Evolutionary conservation across 352 stramenopile species (phyloP), one percentile per base, ranked within the genome.

Genomic region (Phytophthora aleatoria): DNA sequence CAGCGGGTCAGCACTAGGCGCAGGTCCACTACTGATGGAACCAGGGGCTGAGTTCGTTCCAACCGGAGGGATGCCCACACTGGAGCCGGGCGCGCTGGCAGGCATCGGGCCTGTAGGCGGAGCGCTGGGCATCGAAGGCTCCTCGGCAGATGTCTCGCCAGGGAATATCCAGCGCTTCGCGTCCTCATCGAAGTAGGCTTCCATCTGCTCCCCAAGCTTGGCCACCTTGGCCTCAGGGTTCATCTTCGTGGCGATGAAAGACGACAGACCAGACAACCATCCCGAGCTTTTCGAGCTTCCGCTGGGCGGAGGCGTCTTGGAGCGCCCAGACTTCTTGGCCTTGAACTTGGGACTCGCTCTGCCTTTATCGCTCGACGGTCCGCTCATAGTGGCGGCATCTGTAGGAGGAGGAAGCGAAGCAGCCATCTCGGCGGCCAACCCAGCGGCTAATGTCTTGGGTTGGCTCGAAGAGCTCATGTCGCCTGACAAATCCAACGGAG

Each of bases 111-210:
- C 86, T 9, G 59, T 94, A 1, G 88, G 89, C 9, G 89, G 89
- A 1, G 87, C 85, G 13, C 80, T 91, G 10, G 86, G 87, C 57
- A 83, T 86, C 11, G 69, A 28, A 4, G 74, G 63, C 58, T 94
- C 85, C 20, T 92, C 87, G 1, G 72, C 48, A n/a, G 79, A 71
- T 1, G 74, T 77, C 72, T 94, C 89, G 24, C 83, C 89, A 41
- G 89, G 89, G 66, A 96, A 95, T 5, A 96, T 76, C 89, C 89
- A 96, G n/a, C 87, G 77, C 67, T 96, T 93, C 42, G 83, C 79
- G 30, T 91, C 70, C 58, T 96, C 73, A 60, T 92, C 85, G 48
- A 79, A 96, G 57, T 94, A 94, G 8, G 84, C 87, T 42, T 92
- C 79, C 85, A 92, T 87, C 9, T 94, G 72, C 61, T 85, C 73